Conservation (phyloP, 2,329 filamentous ascomycete species). For the Fusarium globosum region DNA sequence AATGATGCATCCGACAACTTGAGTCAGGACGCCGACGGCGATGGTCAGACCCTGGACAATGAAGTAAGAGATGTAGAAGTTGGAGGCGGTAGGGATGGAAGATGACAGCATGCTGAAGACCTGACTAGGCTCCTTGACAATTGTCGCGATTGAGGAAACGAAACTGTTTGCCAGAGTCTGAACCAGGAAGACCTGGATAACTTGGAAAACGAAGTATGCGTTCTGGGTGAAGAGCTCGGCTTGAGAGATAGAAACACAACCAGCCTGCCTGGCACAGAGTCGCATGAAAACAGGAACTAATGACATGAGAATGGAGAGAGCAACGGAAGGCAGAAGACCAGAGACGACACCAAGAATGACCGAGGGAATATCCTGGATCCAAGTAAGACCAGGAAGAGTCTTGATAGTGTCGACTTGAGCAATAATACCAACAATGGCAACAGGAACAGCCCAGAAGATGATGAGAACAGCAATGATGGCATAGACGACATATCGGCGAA, state of each 20-base stretch:
- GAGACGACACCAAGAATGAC: constrained; percentile 81
- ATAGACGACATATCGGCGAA: constrained; percentile 73
- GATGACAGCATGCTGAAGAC: constrained; percentile 74
- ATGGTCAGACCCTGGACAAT: constrained; percentile 85
- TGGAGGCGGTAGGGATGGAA: constrained; percentile 84
- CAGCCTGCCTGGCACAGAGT: constrained; percentile 78
- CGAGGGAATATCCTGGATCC: constrained; percentile 77
- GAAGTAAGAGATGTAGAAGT: constrained; percentile 94
- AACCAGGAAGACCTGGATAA: constrained; percentile 94
- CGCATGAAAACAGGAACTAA: constrained; percentile 77
- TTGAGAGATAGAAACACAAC: constrained; percentile 80
- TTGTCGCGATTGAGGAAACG: constrained; percentile 71
- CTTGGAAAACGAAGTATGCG: constrained; percentile 89
- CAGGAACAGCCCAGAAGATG: constrained; percentile 83
- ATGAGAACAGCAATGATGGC: constrained; percentile 77
- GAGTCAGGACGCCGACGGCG: constrained; percentile 77
- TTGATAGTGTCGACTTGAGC: constrained; percentile 84
- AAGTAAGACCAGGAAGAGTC: constrained; percentile 74
- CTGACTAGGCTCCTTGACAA: constrained; percentile 69
- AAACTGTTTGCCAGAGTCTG: constrained; percentile 85
- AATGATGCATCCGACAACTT: constrained; percentile 73
- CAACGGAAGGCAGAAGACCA: constrained; percentile 82
- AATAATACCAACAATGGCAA: constrained; percentile 84
- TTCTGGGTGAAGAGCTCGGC: constrained; percentile 93
- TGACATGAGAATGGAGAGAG: constrained; percentile 84